A percentile compares a stretch with the other conserved stretches of the same genome.
Evolutionary conservation across 2,329 filamentous ascomycete species (phyloP).

Genomic region (Drechslerella stenobrocha): DNA sequence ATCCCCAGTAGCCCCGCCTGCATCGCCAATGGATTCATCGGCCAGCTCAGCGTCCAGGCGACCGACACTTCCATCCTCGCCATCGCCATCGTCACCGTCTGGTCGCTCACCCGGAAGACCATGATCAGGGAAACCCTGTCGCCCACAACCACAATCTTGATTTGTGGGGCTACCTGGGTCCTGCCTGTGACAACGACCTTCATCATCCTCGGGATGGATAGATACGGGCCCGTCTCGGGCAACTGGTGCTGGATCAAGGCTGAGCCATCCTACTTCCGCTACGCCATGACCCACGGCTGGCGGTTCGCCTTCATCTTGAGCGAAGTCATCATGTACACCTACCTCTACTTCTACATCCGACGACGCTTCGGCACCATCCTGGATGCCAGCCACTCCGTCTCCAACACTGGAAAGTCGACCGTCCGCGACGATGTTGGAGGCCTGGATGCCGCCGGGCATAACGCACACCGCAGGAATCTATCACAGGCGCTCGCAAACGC

Average conservation of each 20-base stretch:
- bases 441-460: background rate
- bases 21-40: constrained; percentile 58
- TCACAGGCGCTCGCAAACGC: constrained; percentile 17
- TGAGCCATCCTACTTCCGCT: constrained; percentile 56
- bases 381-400: constrained; percentile 17
- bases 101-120: constrained; percentile 56
- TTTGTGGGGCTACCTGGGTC: constrained; percentile 57
- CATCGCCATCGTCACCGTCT: constrained; percentile 58
- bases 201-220: constrained; percentile 53
- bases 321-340: constrained; percentile 57
- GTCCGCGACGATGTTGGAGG: constrained; percentile 15
- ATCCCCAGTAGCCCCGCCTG: constrained; percentile 55
- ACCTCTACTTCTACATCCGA: constrained; percentile 55
- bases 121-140: constrained; percentile 47
- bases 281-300: constrained; percentile 59
- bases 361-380: constrained; percentile 37
- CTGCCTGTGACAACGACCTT: constrained; percentile 56
- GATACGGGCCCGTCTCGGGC: constrained; percentile 57
- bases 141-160: constrained; percentile 49
- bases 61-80: constrained; percentile 58
- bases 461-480: constrained; percentile 8
- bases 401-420: constrained; percentile 23
- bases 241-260: constrained; percentile 61
- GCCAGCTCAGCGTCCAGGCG: constrained; percentile 59
- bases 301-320: constrained; percentile 57